Conservation (phyloP, 768 basidiomycete genomes). For the Mycena amicta region DNA sequence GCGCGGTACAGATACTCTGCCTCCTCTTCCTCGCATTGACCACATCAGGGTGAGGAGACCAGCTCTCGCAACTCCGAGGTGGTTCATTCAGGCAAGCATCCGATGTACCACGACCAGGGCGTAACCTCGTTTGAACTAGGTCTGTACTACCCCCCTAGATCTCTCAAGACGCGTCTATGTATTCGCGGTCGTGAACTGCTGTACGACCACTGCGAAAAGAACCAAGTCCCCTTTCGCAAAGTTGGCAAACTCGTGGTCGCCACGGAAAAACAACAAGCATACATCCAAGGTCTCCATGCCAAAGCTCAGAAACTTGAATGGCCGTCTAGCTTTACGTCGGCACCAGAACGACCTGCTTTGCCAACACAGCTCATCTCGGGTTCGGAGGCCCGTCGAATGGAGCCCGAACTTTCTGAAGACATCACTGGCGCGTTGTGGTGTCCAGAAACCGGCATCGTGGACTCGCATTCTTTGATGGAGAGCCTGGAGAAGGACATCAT, state of each 20-base stretch:
- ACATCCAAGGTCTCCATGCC: constrained; percentile 68
- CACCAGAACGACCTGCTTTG: constrained; percentile 40
- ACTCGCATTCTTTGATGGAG: constrained; percentile 84
- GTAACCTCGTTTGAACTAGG: constrained; percentile 47
- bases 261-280: constrained; percentile 60
- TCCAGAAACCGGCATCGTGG: constrained; percentile 87
- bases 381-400: constrained; percentile 68
- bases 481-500: constrained; percentile 80
- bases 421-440: constrained; percentile 79
- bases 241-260: constrained; percentile 93
- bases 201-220: constrained; percentile 69
- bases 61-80: constrained; percentile 96
- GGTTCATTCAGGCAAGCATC: constrained; percentile 75
- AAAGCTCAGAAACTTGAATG: constrained; percentile 60
- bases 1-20: constrained; percentile 32
- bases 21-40: neutral
- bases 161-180: constrained; percentile 85
- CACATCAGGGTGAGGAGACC: constrained; percentile 71
- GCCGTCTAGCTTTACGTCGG: constrained; percentile 43
- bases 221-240: constrained; percentile 69
- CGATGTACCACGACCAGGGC: neutral
- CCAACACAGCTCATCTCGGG: constrained; percentile 72
- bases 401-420: constrained; percentile 77
- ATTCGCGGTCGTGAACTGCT: constrained; percentile 83
- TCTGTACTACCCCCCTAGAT: constrained; percentile 80